Evolutionary conservation across 139 green algal species (phyloP), one percentile per base, ranked within the genome.

Genomic region (Chlamydomonas eustigma): DNA sequence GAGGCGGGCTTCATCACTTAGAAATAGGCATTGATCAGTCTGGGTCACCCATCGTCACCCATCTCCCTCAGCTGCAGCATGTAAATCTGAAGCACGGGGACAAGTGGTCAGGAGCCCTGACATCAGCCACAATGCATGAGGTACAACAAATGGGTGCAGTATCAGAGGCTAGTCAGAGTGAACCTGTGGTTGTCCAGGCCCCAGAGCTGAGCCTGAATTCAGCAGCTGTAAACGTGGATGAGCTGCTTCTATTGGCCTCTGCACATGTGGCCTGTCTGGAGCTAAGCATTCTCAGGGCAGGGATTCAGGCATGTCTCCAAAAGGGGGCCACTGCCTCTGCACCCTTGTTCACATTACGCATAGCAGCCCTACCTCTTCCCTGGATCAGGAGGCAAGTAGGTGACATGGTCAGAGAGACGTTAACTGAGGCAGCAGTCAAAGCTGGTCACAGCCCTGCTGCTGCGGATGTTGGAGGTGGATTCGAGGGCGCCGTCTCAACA

Each of bases 221-320:
- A 32, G 64, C n/a, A 1, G 39, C 51, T 1, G 64, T 75, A 8
- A 79, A 79, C 50, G 64, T 79, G 5, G 75, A 79, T 25, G 51
- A 76, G 71, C 51, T 77, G 36, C 64, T 79, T 37, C 50, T 80
- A 37, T 76, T 37, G 32, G 32, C 31, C n/a, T 28, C 75, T 51
- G 71, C 37, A 2, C 37, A 73, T 24, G 4, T 50, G 12, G 30
- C 51, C 0, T 50, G 18, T 24, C 32, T 28, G 30, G 70, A 77
- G 3, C 64, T 58, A 2, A 37, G 30, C 5, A 35, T 24, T n/a
- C 32, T 74, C 5, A 50, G 52, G 37, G 44, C 69, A 32, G 69
- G 69, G 12, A 58, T 72, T 38, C 50, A 58, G 6, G 69, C 52
- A 37, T 28, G 44, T 18, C 44, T 58, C 12, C 12, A 12, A 18